Percentiles rank a stretch among this genome's conserved stretches.
Conservation (phyloP, 106 monocot species). For the Platanthera zijinensis region DNA sequence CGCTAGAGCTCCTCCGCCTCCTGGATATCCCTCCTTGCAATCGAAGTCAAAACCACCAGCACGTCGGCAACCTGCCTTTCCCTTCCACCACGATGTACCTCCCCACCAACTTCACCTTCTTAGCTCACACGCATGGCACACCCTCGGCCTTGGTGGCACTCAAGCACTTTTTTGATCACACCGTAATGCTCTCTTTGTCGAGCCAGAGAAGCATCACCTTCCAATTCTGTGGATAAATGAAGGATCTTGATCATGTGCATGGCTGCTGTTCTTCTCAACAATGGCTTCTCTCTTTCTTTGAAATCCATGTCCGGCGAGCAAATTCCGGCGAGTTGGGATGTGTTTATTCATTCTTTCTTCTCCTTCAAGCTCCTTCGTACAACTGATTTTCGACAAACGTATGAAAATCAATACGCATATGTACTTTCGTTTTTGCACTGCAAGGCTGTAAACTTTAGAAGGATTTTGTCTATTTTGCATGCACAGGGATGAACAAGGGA, state of each 20-base stretch:
- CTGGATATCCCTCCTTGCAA: conserved; percentile 39
- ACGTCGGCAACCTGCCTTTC: conserved; percentile 15
- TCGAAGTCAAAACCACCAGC: conserved; percentile 13
- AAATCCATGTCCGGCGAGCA: background rate
- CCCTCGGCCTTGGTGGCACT: conserved; percentile 78
- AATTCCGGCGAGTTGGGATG: background rate
- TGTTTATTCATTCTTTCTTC: background rate
- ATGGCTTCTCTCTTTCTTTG: background rate
- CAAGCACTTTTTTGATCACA: conserved; percentile 88
- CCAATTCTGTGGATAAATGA: conserved; percentile 49
- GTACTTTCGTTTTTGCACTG: background rate
- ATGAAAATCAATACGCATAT: background rate
- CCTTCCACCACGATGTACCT: conserved; percentile 65
- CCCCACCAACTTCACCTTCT: conserved; percentile 78
- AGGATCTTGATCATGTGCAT: background rate
- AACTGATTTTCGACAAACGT: background rate
- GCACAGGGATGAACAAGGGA: no score
- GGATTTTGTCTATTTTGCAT: background rate
- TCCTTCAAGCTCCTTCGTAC: background rate
- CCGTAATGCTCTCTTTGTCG: conserved; percentile 87
- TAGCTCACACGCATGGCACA: conserved; percentile 89
- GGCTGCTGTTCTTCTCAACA: background rate
- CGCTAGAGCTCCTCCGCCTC: conserved; percentile 71
- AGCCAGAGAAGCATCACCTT: conserved; percentile 67
- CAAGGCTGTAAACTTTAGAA: background rate